Percentiles rank a stretch among this genome's conserved stretches.
phyloP scores from a whole-genome alignment of 2,329 filamentous ascomycete genomes.

The Dactylellina sp. region DNA sequence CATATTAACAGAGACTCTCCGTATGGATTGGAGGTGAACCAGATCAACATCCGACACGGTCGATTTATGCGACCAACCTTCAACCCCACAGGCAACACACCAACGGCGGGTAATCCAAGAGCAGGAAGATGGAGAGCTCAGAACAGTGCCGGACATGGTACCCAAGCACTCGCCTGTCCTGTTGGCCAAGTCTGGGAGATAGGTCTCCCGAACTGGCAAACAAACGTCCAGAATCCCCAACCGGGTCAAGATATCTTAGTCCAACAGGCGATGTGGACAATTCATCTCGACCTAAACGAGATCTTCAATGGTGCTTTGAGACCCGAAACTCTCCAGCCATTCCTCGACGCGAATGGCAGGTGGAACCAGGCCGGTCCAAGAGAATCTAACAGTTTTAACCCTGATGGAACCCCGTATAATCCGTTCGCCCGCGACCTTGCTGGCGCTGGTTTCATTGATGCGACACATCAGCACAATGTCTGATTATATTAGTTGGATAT shows the following conservation, averaged over 20 bases:
- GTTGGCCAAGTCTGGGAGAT: conserved; percentile 1
- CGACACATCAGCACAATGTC: neutral
- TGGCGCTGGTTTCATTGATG: neutral
- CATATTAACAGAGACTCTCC: neutral
- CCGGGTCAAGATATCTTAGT: neutral
- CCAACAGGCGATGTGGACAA: neutral
- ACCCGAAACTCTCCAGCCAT: neutral
- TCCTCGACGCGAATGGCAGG: neutral
- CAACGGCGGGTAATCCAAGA: neutral
- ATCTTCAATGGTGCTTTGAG: neutral
- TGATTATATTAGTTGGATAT: no score
- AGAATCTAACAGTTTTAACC: neutral
- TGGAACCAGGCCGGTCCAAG: neutral
- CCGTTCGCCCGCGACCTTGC: neutral
- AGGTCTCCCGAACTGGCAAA: neutral
- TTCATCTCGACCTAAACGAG: neutral
- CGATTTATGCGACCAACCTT: neutral
- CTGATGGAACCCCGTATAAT: neutral
- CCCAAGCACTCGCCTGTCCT: neutral
- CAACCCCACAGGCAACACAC: neutral
- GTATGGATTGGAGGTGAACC: neutral
- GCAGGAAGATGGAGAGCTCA: conserved; percentile 1
- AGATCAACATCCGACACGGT: conserved; percentile 12
- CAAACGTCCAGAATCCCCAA: neutral
- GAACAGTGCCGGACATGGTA: neutral